phyloP scores from a whole-genome alignment of 2,329 filamentous ascomycete species.

The Aspergillus sojae region DNA sequence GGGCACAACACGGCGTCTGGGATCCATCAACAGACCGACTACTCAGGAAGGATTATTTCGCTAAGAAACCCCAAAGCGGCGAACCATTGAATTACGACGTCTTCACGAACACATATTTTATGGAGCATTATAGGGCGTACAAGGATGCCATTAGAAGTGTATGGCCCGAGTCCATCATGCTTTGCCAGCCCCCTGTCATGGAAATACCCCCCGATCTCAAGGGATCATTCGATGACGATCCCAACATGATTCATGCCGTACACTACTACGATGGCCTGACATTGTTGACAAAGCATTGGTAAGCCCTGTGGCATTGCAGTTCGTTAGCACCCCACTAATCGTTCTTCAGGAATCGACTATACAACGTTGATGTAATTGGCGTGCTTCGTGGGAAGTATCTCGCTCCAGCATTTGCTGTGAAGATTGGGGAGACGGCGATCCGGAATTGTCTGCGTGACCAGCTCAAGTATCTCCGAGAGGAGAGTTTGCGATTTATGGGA shows the following conservation, averaged over 20 bases:
- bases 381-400: slow-evolving; percentile 86
- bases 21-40: slow-evolving; percentile 77
- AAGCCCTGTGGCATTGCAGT: slow-evolving; percentile 19
- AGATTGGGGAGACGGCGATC: slow-evolving; percentile 89
- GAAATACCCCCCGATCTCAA: slow-evolving; percentile 89
- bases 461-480: slow-evolving; percentile 76
- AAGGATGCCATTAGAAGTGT: slow-evolving; percentile 72
- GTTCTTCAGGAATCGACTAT: slow-evolving; percentile 71
- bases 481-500: slow-evolving; percentile 86
- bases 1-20: slow-evolving; percentile 97
- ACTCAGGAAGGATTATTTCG: slow-evolving; percentile 84
- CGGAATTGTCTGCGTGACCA: slow-evolving; percentile 91
- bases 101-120: slow-evolving; percentile 90
- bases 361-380: slow-evolving; percentile 96
- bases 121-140: slow-evolving; percentile 81
- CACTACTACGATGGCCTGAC: slow-evolving; percentile 98
- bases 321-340: slow-evolving; percentile 17
- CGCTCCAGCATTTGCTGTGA: slow-evolving; percentile 87
- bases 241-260: slow-evolving; percentile 85
- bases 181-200: slow-evolving; percentile 88
- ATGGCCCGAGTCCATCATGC: slow-evolving; percentile 80
- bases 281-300: slow-evolving; percentile 96
- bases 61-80: slow-evolving; percentile 73
- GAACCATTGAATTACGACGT: slow-evolving; percentile 75
- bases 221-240: slow-evolving; percentile 84